Base-by-base conservation (phyloP, 257 asterid species). In the Nicotiana obtusifolia region DNA sequence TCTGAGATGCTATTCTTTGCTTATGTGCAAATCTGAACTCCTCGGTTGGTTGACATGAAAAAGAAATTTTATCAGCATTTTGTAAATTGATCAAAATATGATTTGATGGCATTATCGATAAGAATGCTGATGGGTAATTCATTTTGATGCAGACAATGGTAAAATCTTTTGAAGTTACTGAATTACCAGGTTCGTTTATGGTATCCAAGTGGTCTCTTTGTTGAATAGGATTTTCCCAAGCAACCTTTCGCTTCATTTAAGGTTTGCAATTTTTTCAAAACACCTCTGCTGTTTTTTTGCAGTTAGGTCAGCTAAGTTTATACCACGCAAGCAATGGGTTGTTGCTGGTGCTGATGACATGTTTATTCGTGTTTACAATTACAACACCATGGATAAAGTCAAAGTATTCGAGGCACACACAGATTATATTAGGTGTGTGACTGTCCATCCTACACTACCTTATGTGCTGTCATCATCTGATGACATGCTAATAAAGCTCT, bases 341-440 rank as follows among this genome's bases (percentile, higher is more conserved):
- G 98, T 95, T 85, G 99, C 98, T 80, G 99, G 98, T 86, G 97
- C 98, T n/a, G 99, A 95, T 88, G 99, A 95, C 89, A 95, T 95
- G 99, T 91, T 84, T 82, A 91, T 95, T 78, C 99, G 98, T 76
- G 97, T 94, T 41, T 94, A 95, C 92, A 95, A 94, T 86, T 95
- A 95, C 90, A 94, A 95, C 85, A 95, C 99, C 13, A 95, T 94
- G 99, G 99, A 95, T 84, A 94, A 95, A 91, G 95, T 94, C 85
- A 95, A 93, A 86, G 97, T 94, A 41, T 94, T 91, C 84, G 99
- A 95, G 87, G 99, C 97, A 17, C 99, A 95, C 85, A 94, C 98
- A 30, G 98, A 95, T 86, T 95, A 95, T 89, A 95, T 95, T 86
- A 91, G 99, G 88, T 94, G 98, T 88, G 99, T 95, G 86, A 90